phyloP scores from a whole-genome alignment of 768 basidiomycete species.

The Hypholoma sublateritium region DNA sequence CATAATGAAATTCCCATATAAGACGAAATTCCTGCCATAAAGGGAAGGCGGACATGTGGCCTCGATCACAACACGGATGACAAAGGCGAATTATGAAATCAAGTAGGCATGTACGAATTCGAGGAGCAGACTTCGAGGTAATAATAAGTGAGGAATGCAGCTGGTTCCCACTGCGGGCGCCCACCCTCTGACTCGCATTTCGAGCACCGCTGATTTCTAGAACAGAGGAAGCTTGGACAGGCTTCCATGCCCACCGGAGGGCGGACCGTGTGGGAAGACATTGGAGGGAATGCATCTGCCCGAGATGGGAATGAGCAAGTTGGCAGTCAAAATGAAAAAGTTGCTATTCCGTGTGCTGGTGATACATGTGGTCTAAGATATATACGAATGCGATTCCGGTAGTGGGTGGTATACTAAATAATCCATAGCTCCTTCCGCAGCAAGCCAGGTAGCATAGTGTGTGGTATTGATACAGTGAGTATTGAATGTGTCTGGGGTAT shows the following conservation, averaged over 20 bases:
- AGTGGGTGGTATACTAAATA: slow-evolving; percentile 13
- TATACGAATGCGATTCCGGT: not conserved
- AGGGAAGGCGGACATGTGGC: not conserved
- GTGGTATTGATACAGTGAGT: slow-evolving; percentile 18
- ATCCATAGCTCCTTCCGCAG: slow-evolving; percentile 13
- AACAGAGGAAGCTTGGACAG: too few species aligned
- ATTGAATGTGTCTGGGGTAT: slow-evolving; percentile 6
- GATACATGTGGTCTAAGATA: not conserved
- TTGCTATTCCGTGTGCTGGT: slow-evolving; percentile 1
- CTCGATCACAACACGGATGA: not conserved
- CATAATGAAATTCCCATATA: slow-evolving; percentile 10
- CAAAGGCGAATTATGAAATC: not conserved
- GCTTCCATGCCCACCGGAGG: too few species aligned
- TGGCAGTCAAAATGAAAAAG: not conserved
- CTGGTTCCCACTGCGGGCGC: not conserved
- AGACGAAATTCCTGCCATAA: slow-evolving; percentile 18
- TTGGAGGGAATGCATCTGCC: too few species aligned
- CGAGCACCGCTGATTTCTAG: too few species aligned
- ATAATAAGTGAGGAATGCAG: not conserved
- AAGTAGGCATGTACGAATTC: not conserved
- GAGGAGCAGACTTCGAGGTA: not conserved
- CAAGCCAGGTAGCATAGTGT: slow-evolving; percentile 16
- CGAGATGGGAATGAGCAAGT: too few species aligned
- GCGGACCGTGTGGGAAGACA: too few species aligned
- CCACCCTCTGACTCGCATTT: too few species aligned